Evolutionary conservation across 2,329 filamentous ascomycete genomes (phyloP).

Genomic region (Aureobasidium vineae): DNA sequence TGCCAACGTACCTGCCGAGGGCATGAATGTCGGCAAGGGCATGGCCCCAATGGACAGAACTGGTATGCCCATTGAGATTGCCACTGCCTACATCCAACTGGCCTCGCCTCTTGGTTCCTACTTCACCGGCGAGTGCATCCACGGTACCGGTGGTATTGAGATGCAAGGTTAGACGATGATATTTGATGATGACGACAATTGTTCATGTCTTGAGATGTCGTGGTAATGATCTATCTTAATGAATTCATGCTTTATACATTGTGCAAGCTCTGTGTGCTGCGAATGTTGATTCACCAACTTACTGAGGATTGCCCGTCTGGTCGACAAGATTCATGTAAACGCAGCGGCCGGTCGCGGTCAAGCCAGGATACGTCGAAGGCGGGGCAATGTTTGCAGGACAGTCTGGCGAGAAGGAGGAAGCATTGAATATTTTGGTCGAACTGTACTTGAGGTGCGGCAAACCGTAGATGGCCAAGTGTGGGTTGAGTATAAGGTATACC

Average conservation of each 20-base stretch:
- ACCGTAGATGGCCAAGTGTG: not conserved
- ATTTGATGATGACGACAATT: not conserved
- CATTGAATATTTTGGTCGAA: not conserved
- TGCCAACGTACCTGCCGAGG: constrained; percentile 39
- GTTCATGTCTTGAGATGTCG: not conserved
- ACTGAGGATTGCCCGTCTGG: not conserved
- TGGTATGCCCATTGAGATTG: constrained; percentile 37
- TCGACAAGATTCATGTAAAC: not conserved
- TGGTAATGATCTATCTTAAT: not conserved
- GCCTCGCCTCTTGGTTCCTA: constrained; percentile 35
- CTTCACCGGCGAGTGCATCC: constrained; percentile 34
- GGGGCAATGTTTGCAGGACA: not conserved
- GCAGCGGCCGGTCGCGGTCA: not conserved
- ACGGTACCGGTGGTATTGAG: constrained; percentile 34
- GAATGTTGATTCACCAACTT: too few species aligned
- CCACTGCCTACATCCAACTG: constrained; percentile 35
- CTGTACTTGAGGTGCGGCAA: not conserved
- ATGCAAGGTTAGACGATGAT: constrained; percentile 31
- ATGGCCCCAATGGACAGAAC: constrained; percentile 34
- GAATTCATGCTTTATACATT: not conserved
- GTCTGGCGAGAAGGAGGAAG: not conserved
- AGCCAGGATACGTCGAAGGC: not conserved
- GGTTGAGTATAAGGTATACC: constrained; percentile 1
- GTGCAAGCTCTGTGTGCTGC: not conserved
- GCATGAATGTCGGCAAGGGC: constrained; percentile 32